Percentiles rank a stretch among this genome's conserved stretches.
These are phyloP conservation scores for Skeletonema tropicum DNA, from an alignment of 108 stramenopile species.

Conservation along the genomic window DNA sequence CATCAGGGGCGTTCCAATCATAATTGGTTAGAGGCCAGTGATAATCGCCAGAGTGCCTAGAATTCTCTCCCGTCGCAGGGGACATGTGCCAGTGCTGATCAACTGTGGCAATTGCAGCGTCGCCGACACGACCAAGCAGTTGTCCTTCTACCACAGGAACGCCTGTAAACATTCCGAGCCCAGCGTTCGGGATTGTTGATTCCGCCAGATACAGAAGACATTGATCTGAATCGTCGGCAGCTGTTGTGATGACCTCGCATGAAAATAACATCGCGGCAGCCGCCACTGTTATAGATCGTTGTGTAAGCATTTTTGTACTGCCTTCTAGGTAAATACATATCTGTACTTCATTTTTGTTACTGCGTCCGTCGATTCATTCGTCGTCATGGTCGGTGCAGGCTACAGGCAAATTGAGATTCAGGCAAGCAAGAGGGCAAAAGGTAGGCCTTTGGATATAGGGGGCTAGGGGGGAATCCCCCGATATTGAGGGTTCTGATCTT, in stretches of 20 bases:
- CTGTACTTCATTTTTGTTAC: too few relatives aligned
- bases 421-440: too few relatives aligned
- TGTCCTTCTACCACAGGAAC: slow-evolving; percentile 18
- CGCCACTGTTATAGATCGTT: too few relatives aligned
- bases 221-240: slow-evolving; percentile 7
- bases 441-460: too few relatives aligned
- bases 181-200: slow-evolving; percentile 50
- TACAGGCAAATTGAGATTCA: too few relatives aligned
- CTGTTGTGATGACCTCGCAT: neutral
- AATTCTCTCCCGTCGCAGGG: neutral
- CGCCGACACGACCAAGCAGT: slow-evolving; percentile 42
- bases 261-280: neutral
- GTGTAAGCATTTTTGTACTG: too few relatives aligned
- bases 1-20: slow-evolving; percentile 51
- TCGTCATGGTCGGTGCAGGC: too few relatives aligned
- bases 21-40: slow-evolving; percentile 59
- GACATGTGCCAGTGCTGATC: slow-evolving; percentile 58
- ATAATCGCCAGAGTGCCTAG: slow-evolving; percentile 45
- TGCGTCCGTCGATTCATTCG: too few relatives aligned
- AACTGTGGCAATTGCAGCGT: slow-evolving; percentile 45
- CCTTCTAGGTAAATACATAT: too few relatives aligned
- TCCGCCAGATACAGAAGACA: slow-evolving; percentile 50
- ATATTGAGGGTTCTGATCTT: too few relatives aligned
- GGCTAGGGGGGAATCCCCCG: too few relatives aligned
- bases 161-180: slow-evolving; percentile 49